Conservation (phyloP, 495 filamentous ascomycete species). For the Penicillium pancosmium region DNA sequence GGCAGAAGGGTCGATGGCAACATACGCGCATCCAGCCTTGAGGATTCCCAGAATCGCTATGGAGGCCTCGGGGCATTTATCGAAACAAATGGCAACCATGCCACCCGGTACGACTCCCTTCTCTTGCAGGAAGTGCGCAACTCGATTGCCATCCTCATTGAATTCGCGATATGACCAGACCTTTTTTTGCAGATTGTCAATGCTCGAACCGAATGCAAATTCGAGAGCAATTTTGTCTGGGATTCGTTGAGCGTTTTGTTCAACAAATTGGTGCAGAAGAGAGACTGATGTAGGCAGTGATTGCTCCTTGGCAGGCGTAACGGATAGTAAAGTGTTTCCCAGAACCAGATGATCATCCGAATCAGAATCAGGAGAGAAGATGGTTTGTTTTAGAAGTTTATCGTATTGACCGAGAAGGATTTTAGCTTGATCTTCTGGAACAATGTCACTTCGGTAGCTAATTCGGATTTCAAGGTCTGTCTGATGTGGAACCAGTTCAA, state of each 20-base stretch:
- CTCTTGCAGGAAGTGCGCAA: conserved; percentile 41
- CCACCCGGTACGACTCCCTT: conserved; percentile 32
- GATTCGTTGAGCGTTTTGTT: conserved; percentile 35
- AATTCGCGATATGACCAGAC: conserved; percentile 41
- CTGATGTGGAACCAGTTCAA: conserved; percentile 65
- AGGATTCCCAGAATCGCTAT: conserved; percentile 48
- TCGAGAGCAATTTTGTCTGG: conserved; percentile 47
- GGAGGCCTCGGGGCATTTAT: conserved; percentile 45
- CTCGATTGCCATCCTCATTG: conserved; percentile 39
- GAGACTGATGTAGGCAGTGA: conserved; percentile 24
- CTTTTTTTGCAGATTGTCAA: conserved; percentile 35
- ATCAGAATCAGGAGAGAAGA: conserved; percentile 28
- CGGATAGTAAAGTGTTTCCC: conserved; percentile 31
- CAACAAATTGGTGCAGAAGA: conserved; percentile 50
- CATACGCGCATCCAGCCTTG: conserved; percentile 71
- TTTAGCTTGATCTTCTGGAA: conserved; percentile 64
- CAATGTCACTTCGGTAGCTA: conserved; percentile 59
- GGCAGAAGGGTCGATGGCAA: conserved; percentile 60
- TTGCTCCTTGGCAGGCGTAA: conserved; percentile 52
- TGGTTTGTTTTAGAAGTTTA: conserved; percentile 27
- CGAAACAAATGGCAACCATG: conserved; percentile 48
- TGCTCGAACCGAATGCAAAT: conserved; percentile 35
- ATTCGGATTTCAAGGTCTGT: conserved; percentile 57
- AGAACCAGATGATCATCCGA: conserved; percentile 24
- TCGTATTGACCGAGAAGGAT: conserved; percentile 38